A percentile compares a stretch with the other conserved stretches of the same genome.
phyloP scores from a whole-genome alignment of 2,329 filamentous ascomycete genomes.

The Calonectria naviculata region DNA sequence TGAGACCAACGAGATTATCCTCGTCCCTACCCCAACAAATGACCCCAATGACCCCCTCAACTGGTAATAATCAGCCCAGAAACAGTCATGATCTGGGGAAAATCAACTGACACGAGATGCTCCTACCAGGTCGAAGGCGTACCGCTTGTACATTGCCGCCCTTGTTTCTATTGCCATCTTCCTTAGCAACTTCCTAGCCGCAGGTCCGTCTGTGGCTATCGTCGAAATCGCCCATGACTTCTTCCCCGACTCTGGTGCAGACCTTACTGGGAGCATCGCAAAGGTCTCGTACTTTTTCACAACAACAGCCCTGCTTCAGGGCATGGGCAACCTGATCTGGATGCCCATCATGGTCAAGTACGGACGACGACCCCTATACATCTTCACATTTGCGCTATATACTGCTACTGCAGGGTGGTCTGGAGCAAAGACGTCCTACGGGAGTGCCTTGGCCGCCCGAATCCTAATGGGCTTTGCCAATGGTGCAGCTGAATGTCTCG shows the following conservation, averaged over 20 bases:
- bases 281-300: slow-evolving; percentile 30
- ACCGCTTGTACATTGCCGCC: slow-evolving; percentile 25
- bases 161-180: slow-evolving; percentile 27
- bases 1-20: slow-evolving; percentile 55
- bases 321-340: slow-evolving; percentile 28
- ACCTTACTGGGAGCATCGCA: slow-evolving; percentile 19
- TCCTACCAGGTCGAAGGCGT: slow-evolving; percentile 45
- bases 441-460: slow-evolving; percentile 20
- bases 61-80: slow-evolving; percentile 31
- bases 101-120: background rate
- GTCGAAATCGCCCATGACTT: slow-evolving; percentile 23
- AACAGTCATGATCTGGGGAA: background rate
- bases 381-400: slow-evolving; percentile 24
- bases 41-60: slow-evolving; percentile 62
- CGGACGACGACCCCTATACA: slow-evolving; percentile 26
- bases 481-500: slow-evolving; percentile 38
- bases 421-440: slow-evolving; percentile 20
- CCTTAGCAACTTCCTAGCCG: slow-evolving; percentile 27
- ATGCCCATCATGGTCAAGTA: slow-evolving; percentile 30
- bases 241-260: slow-evolving; percentile 14
- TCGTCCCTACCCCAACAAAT: slow-evolving; percentile 57
- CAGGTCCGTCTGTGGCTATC: slow-evolving; percentile 26
- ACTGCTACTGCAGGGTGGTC: slow-evolving; percentile 22
- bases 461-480: slow-evolving; percentile 28
- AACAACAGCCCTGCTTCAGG: slow-evolving; percentile 24